phyloP scores from a whole-genome alignment of 768 basidiomycete species.

The Scleroderma citrinum region DNA sequence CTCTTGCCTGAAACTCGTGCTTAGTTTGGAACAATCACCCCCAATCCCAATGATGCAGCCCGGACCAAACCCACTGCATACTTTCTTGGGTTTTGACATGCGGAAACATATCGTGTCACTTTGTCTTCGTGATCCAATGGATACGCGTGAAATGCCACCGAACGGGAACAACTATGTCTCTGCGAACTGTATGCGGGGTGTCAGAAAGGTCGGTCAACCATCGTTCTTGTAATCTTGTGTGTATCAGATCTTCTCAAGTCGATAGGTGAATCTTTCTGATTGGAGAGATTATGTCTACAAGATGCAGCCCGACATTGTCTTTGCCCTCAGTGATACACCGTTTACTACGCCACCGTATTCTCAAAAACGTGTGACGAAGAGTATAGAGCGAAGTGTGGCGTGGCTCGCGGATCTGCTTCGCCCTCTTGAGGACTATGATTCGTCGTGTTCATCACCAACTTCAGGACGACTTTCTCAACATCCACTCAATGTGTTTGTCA shows the following conservation, averaged over 20 bases:
- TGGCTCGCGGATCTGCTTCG: slow-evolving; percentile 60
- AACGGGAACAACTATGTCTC: slow-evolving; percentile 57
- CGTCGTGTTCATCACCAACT: neutral
- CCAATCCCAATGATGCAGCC: slow-evolving; percentile 60
- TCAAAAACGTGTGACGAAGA: slow-evolving; percentile 73
- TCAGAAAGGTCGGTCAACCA: slow-evolving; percentile 52
- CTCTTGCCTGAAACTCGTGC: neutral
- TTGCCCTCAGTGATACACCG: slow-evolving; percentile 67
- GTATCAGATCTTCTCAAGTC: neutral
- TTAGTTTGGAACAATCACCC: slow-evolving; percentile 58
- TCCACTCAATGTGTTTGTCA: slow-evolving; percentile 52
- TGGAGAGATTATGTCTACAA: slow-evolving; percentile 51
- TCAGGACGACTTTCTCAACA: slow-evolving; percentile 9
- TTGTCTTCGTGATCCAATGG: slow-evolving; percentile 59
- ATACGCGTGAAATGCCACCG: slow-evolving; percentile 63
- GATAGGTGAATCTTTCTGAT: slow-evolving; percentile 47
- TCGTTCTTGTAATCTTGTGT: neutral
- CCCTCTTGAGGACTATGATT: slow-evolving; percentile 11
- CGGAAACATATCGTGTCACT: slow-evolving; percentile 49
- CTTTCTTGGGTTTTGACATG: slow-evolving; percentile 52
- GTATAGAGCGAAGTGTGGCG: slow-evolving; percentile 57
- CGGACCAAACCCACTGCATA: slow-evolving; percentile 53
- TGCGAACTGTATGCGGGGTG: slow-evolving; percentile 59
- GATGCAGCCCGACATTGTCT: slow-evolving; percentile 62
- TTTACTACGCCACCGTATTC: slow-evolving; percentile 61